Conservation (phyloP, 176 grass and related monocot genomes). For the Dendrocalamus sinicus region DNA sequence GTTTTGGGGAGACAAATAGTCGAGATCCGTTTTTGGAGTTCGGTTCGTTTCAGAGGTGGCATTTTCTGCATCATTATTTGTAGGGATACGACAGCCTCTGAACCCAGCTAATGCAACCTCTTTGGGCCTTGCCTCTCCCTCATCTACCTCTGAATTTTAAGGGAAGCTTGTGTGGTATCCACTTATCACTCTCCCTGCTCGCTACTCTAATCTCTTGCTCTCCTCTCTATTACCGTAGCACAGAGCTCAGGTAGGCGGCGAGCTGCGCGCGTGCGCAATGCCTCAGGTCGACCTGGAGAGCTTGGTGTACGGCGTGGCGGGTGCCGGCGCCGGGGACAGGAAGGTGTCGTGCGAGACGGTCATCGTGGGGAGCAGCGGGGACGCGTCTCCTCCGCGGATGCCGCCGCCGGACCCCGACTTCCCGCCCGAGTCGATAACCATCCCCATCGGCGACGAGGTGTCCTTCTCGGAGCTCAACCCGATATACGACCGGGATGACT, state of each 20-base stretch:
- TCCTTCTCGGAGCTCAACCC: slow-evolving; percentile 73
- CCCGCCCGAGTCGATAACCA: slow-evolving; percentile 77
- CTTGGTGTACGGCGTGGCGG: slow-evolving; percentile 54
- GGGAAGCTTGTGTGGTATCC: slow-evolving; percentile 24
- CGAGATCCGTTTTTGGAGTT: slow-evolving; percentile 63
- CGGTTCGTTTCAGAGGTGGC: slow-evolving; percentile 51
- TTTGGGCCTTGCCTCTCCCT: slow-evolving; percentile 23
- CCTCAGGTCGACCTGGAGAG: slow-evolving; percentile 61
- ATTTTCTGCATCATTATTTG: slow-evolving; percentile 36
- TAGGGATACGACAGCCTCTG: slow-evolving; percentile 47
- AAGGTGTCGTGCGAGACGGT: slow-evolving; percentile 75
- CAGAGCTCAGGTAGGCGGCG: background rate
- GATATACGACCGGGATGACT: slow-evolving; percentile 95
- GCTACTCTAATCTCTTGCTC: background rate
- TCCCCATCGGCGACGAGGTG: slow-evolving; percentile 71
- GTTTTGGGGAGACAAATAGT: slow-evolving; percentile 32
- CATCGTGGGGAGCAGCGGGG: slow-evolving; percentile 45
- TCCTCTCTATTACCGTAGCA: background rate
- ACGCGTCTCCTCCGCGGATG: slow-evolving; percentile 35
- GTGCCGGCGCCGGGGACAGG: slow-evolving; percentile 54
- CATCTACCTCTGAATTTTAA: slow-evolving; percentile 48
- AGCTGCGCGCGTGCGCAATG: slow-evolving; percentile 37
- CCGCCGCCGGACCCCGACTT: slow-evolving; percentile 62
- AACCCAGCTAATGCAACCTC: slow-evolving; percentile 44
- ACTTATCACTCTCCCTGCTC: slow-evolving; percentile 34